phyloP scores from a whole-genome alignment of 2,329 filamentous ascomycete genomes.

The Ophiostoma himal-ulmi region DNA sequence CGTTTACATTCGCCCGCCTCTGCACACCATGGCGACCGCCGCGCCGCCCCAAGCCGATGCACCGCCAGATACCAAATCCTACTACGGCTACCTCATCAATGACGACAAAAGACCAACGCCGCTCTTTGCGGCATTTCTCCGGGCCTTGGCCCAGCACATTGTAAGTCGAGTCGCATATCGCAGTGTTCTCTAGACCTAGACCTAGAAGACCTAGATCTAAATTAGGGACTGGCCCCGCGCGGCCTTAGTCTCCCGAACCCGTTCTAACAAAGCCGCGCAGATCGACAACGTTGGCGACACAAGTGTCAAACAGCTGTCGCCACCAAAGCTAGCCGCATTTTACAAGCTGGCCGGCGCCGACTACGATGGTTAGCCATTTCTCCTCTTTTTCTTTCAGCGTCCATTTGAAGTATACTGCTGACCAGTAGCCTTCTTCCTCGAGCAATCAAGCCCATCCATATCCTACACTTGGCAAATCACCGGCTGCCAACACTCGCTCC shows the following conservation, averaged over 20 bases:
- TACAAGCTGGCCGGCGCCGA: conserved; percentile 70
- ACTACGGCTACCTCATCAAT: conserved; percentile 64
- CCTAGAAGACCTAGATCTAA: neutral
- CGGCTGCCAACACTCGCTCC: conserved; percentile 82
- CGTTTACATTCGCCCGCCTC: neutral
- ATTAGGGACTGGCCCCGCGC: neutral
- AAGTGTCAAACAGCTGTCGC: conserved; percentile 50
- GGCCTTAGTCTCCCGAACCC: conserved; percentile 2
- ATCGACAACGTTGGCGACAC: conserved; percentile 54
- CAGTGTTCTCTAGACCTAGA: neutral
- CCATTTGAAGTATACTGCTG: conserved; percentile 37
- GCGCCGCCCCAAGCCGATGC: conserved; percentile 24
- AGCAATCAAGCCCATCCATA: conserved; percentile 65
- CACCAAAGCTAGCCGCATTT: conserved; percentile 67
- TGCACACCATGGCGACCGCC: conserved; percentile 23
- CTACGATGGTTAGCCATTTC: conserved; percentile 39
- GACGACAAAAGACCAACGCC: conserved; percentile 61
- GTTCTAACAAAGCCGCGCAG: conserved; percentile 36
- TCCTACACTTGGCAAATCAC: conserved; percentile 90
- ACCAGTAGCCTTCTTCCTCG: conserved; percentile 73
- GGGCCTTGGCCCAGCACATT: conserved; percentile 63
- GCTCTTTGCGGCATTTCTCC: conserved; percentile 60
- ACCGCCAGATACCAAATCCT: conserved; percentile 32
- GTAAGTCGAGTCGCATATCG: conserved; percentile 43
- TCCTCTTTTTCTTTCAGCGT: neutral